Percentiles rank a stretch among this genome's conserved stretches.
Conservation (phyloP, 805 yeast genomes). For the Pichia manshurica region DNA sequence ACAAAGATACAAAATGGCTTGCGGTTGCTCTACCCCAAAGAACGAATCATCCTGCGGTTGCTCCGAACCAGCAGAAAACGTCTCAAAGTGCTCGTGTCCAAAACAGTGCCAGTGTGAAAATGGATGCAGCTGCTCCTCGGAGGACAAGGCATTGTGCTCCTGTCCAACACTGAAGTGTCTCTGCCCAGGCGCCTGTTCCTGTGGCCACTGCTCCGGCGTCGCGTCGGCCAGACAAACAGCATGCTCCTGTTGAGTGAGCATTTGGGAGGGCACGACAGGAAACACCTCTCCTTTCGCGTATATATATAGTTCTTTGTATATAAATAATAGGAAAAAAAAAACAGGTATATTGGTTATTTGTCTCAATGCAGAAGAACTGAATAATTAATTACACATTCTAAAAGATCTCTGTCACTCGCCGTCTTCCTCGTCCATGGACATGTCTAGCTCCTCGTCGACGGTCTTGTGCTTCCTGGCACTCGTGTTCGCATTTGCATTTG, state of each 20-base stretch:
- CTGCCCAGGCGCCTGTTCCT: slow-evolving; percentile 9
- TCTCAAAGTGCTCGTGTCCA: slow-evolving; percentile 9
- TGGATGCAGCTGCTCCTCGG: slow-evolving; percentile 11
- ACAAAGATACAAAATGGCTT: not conserved
- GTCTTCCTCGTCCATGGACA: slow-evolving; percentile 9
- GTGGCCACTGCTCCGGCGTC: slow-evolving; percentile 6
- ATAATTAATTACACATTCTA: too few relatives aligned
- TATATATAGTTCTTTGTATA: too few relatives aligned
- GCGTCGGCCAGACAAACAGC: too few relatives aligned
- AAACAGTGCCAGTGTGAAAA: slow-evolving; percentile 11
- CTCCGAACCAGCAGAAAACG: too few relatives aligned
- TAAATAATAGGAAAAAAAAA: too few relatives aligned
- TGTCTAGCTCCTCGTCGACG: slow-evolving; percentile 4
- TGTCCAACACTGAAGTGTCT: slow-evolving; percentile 11
- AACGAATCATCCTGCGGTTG: not conserved
- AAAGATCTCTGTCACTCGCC: too few relatives aligned
- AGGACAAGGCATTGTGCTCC: slow-evolving; percentile 5
- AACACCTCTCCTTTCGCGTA: too few relatives aligned
- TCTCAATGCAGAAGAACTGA: too few relatives aligned
- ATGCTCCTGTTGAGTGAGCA: not conserved
- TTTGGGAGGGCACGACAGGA: too few relatives aligned
- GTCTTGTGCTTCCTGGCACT: too few relatives aligned
- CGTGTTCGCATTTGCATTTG: too few relatives aligned
- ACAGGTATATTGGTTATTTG: too few relatives aligned
- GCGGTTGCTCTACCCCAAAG: not conserved